phyloP scores from a whole-genome alignment of 169 alveolate genomes.

The Plasmodium cynomolgi region DNA sequence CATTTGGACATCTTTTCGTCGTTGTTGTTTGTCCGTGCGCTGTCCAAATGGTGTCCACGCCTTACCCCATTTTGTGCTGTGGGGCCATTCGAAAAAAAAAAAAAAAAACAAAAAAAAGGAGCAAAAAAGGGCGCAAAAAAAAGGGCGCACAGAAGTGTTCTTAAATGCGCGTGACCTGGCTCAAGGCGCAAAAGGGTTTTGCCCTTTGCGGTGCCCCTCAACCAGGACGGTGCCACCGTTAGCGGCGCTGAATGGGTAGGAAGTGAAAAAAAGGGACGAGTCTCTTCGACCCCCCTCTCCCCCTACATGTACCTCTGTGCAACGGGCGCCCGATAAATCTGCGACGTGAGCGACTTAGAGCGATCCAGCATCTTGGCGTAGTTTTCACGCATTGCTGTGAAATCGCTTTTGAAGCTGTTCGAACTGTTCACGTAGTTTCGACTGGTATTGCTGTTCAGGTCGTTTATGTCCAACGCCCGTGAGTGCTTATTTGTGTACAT shows the following conservation, averaged over 20 bases:
- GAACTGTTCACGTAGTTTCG: conserved; percentile 62
- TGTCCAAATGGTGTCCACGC: background rate
- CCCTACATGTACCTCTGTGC: conserved; percentile 10
- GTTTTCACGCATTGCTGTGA: conserved; percentile 35
- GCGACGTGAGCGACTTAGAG: conserved; percentile 54
- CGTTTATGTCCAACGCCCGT: conserved; percentile 66
- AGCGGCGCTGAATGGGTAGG: background rate
- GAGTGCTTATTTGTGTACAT: conserved; percentile 56
- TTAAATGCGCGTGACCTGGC: background rate
- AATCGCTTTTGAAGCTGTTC: conserved; percentile 56
- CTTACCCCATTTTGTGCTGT: background rate
- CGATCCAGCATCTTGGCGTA: conserved; percentile 58
- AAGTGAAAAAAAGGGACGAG: background rate
- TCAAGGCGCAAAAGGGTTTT: background rate
- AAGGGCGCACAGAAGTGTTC: background rate
- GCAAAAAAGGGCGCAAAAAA: background rate
- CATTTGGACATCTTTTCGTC: background rate
- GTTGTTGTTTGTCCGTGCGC: background rate
- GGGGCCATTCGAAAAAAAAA: background rate
- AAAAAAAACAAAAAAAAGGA: background rate
- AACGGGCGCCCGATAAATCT: conserved; percentile 16
- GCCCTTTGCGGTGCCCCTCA: background rate
- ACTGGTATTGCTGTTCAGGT: conserved; percentile 58
- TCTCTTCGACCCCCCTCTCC: background rate
- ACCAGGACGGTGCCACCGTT: background rate